Conservation (phyloP, 2,329 filamentous ascomycete species). For the Epichloe coenophiala region DNA sequence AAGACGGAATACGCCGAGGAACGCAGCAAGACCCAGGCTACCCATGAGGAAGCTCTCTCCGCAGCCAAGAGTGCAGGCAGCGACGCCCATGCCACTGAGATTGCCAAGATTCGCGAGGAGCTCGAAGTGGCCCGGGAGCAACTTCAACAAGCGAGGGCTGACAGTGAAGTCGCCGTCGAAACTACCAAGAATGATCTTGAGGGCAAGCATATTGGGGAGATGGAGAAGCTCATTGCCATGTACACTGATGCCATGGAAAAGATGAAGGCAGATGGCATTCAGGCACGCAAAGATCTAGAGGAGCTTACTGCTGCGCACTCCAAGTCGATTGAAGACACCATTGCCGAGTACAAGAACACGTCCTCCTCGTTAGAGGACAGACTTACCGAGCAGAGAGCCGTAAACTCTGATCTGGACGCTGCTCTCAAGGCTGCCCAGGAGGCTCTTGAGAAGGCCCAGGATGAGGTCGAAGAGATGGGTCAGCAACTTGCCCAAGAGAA, state of each 20-base stretch:
- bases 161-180: constrained; percentile 31
- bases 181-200: constrained; percentile 31
- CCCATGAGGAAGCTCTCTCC: constrained; percentile 19
- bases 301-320: constrained; percentile 24
- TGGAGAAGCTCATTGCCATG: constrained; percentile 31
- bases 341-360: constrained; percentile 23
- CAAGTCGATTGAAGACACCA: constrained; percentile 26
- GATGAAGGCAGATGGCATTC: constrained; percentile 25
- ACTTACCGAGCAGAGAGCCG: constrained; percentile 21
- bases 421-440: constrained; percentile 26
- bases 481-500: constrained; percentile 44
- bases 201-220: constrained; percentile 30
- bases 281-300: constrained; percentile 29
- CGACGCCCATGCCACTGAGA: constrained; percentile 16
- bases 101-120: constrained; percentile 15
- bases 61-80: constrained; percentile 17
- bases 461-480: constrained; percentile 35
- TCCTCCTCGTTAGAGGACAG: constrained; percentile 22
- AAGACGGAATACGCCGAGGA: constrained; percentile 26
- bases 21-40: constrained; percentile 20
- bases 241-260: constrained; percentile 28
- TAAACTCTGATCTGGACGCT: constrained; percentile 22
- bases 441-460: constrained; percentile 30
- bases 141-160: constrained; percentile 30
- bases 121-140: constrained; percentile 29